Evolutionary conservation across 108 stramenopile genomes (phyloP).

Genomic region (Cyclotella kingstonii): DNA sequence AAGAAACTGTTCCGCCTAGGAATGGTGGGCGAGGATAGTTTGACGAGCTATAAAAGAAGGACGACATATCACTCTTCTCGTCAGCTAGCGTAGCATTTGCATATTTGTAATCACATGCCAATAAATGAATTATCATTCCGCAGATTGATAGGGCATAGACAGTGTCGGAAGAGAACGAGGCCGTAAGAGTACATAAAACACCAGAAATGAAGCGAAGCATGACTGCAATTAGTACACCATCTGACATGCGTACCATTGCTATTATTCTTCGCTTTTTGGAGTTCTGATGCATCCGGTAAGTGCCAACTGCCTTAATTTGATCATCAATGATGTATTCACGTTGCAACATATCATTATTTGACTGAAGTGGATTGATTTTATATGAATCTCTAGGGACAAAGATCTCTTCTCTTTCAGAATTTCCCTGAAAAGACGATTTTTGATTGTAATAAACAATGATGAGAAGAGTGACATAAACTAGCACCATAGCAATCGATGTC

Average conservation of each 20-base stretch:
- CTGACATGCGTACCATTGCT: conserved; percentile 40
- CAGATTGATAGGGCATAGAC: conserved; percentile 64
- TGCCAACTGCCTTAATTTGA: neutral
- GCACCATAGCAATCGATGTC: conserved; percentile 15
- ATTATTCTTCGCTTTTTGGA: conserved; percentile 13
- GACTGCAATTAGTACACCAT: conserved; percentile 50
- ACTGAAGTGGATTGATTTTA: neutral
- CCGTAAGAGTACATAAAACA: conserved; percentile 64
- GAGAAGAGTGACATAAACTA: conserved; percentile 40
- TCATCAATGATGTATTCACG: conserved; percentile 2
- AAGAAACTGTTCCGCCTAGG: conserved; percentile 64
- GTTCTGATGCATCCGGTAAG: conserved; percentile 8
- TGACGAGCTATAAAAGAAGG: neutral
- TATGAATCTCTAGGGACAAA: neutral
- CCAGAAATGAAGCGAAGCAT: conserved; percentile 54
- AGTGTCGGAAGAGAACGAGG: conserved; percentile 76
- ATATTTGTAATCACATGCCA: conserved; percentile 71
- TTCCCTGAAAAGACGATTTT: neutral
- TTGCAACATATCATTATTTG: neutral
- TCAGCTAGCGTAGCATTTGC: conserved; percentile 51
- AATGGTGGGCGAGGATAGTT: conserved; percentile 56
- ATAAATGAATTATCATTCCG: conserved; percentile 57
- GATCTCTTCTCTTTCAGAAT: neutral
- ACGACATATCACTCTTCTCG: conserved; percentile 1
- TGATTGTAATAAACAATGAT: conserved; percentile 28